Conservation (phyloP, 495 filamentous ascomycete genomes). For the Xylaria sp. region DNA sequence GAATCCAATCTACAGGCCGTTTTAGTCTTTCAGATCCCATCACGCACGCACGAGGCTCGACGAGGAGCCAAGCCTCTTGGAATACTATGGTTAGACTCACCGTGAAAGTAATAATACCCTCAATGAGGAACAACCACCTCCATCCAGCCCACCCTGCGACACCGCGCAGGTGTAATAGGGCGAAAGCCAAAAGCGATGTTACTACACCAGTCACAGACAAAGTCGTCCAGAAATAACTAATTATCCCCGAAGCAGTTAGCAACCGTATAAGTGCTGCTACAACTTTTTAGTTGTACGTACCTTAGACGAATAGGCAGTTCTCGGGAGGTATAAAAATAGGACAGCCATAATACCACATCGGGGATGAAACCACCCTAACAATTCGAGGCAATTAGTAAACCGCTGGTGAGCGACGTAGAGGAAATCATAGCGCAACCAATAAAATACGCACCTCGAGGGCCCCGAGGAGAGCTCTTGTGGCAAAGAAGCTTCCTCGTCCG, state of each 20-base stretch:
- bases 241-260: not conserved
- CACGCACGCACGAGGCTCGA: not conserved
- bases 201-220: slow-evolving; percentile 59
- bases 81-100: slow-evolving; percentile 20
- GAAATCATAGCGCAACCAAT: slow-evolving; percentile 20
- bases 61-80: no score
- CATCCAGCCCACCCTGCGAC: slow-evolving; percentile 62
- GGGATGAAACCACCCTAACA: slow-evolving; percentile 61
- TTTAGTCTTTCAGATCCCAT: not conserved
- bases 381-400: not conserved
- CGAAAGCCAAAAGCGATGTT: slow-evolving; percentile 61
- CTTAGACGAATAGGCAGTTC: slow-evolving; percentile 58
- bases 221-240: slow-evolving; percentile 61
- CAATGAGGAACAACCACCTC: slow-evolving; percentile 66
- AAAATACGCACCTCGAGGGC: slow-evolving; percentile 46
- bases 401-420: slow-evolving; percentile 14
- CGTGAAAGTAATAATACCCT: slow-evolving; percentile 58
- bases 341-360: slow-evolving; percentile 56
- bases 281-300: not conserved
- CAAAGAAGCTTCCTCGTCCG: slow-evolving; percentile 46
- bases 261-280: not conserved
- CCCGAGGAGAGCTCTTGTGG: slow-evolving; percentile 47
- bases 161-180: slow-evolving; percentile 60
- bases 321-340: slow-evolving; percentile 61
- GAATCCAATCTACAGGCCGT: slow-evolving; percentile 45